Base-by-base conservation (phyloP, 208 protist genomes). In the Trichomonas vaginalis region DNA sequence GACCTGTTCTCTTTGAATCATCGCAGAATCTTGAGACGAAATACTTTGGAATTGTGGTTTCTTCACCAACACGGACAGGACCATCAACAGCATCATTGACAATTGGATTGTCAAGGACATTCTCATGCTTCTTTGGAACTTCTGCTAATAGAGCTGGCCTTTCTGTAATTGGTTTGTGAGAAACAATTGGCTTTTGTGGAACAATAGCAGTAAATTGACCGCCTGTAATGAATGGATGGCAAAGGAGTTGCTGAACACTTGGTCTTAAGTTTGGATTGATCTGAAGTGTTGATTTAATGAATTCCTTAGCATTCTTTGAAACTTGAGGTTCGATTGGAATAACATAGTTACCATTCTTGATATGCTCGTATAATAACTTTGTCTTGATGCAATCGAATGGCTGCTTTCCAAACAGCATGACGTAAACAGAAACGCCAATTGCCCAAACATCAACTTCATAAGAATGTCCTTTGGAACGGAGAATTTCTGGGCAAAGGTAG, bases 391-490 rank as follows among this genome's bases (percentile, higher is more conserved):
- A 99, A 97, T 99, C 98, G 96, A 99, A 99, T 0, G 99, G 99
- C 79, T 99, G 99, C 95, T 98, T 97, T 51, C 99, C 99, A n/a
- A 99, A 97, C 23, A 96, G 47, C 45, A 96, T 95, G 0, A 86
- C 79, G 86, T 62, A 99, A 83, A 99, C 96, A 95, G 99, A 99
- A 48, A 99, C 98, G 51, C 99, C 99, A 35, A 99, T 97, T 14
- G 98, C 98, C 99, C 99, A 99, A 80, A 99, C 97, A 97, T 99
- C 99, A 3, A 99, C 99, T 96, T 99, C 98, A 96, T 98, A 99
- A 95, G 97, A 98, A 97, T 99, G 98, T n/a, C 98, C 98, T 42
- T 88, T 51, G 10, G 32, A 42, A 12, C 17, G 32, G 35, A 96
- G 35, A 37, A 96, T 49, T 46, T 96, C 96, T 79, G 96, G 96